A percentile compares a stretch with the other conserved stretches of the same genome.
Conservation (phyloP, 495 filamentous ascomycete species). For the Aspergillus steynii region DNA sequence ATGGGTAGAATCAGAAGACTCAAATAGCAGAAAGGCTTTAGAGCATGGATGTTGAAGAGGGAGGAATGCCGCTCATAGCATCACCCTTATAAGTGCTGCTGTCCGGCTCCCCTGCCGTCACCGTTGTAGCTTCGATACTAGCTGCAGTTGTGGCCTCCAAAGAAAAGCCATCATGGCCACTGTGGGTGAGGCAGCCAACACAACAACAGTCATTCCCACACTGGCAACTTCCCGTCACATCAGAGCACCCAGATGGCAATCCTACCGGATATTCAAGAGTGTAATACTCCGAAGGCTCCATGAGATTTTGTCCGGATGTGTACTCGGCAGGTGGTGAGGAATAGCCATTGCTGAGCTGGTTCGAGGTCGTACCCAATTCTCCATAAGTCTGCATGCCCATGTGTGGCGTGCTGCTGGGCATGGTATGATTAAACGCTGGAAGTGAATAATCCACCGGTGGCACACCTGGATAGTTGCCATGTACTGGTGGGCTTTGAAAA, state of each 20-base stretch:
- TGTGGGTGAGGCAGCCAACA: slow-evolving; percentile 52
- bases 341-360: slow-evolving; percentile 27
- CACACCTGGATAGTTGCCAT: background rate
- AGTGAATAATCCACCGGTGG: slow-evolving; percentile 12
- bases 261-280: slow-evolving; percentile 48
- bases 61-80: slow-evolving; percentile 1
- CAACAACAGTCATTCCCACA: slow-evolving; percentile 53
- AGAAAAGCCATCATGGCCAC: slow-evolving; percentile 43
- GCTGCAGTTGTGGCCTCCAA: slow-evolving; percentile 13
- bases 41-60: slow-evolving; percentile 7
- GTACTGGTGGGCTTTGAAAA: slow-evolving; percentile 13
- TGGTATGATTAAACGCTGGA: slow-evolving; percentile 8
- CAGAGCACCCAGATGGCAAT: slow-evolving; percentile 40
- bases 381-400: slow-evolving; percentile 23
- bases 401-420: slow-evolving; percentile 18
- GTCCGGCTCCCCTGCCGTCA: background rate
- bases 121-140: background rate
- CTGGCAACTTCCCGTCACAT: slow-evolving; percentile 47
- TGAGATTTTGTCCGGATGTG: slow-evolving; percentile 32
- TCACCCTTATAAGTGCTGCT: slow-evolving; percentile 3
- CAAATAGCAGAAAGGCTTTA: slow-evolving; percentile 3
- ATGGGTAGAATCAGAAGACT: background rate
- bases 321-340: slow-evolving; percentile 31
- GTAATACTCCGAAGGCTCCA: slow-evolving; percentile 46
- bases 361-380: slow-evolving; percentile 15